Percentiles rank a stretch among this genome's conserved stretches.
Evolutionary conservation across 208 protist genomes (phyloP).

Genomic region (Acanthamoeba culbertsoni): DNA sequence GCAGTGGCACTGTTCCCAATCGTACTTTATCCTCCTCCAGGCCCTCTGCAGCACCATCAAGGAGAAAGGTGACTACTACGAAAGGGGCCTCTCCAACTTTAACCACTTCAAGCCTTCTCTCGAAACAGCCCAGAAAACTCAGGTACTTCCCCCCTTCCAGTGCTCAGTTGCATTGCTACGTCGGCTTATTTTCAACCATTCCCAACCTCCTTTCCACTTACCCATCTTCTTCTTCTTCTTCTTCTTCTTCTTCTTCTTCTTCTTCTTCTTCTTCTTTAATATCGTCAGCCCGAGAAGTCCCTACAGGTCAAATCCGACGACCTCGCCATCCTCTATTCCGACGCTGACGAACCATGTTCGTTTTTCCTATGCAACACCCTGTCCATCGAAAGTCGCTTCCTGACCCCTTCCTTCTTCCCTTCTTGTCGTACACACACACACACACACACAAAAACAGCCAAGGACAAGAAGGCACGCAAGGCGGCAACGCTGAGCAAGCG

Average conservation of each 20-base stretch:
- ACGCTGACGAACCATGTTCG: background rate
- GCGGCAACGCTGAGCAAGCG: background rate
- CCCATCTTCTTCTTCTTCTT: too few relatives aligned
- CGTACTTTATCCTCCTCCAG: slow-evolving; percentile 48
- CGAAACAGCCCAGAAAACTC: background rate
- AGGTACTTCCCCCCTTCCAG: background rate
- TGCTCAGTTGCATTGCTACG: too few relatives aligned
- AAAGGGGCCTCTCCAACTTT: background rate
- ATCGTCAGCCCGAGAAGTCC: background rate
- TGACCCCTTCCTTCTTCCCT: background rate
- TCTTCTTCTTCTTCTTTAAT: too few relatives aligned
- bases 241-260: too few relatives aligned
- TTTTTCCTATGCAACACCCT: too few relatives aligned
- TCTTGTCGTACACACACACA: too few relatives aligned
- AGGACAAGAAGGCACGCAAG: background rate
- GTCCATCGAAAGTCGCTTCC: background rate
- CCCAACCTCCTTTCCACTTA: too few relatives aligned
- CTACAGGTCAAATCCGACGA: background rate
- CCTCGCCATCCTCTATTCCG: background rate
- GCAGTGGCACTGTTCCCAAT: slow-evolving; percentile 10
- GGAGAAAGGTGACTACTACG: background rate
- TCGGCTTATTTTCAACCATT: too few relatives aligned
- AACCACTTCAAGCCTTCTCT: background rate
- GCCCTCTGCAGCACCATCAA: background rate
- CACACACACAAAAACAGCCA: background rate